Percentiles rank a stretch among this genome's conserved stretches.
These are phyloP conservation scores for Annona cherimola DNA, from an alignment of 164 flowering plant species.

Conservation along the genomic window DNA sequence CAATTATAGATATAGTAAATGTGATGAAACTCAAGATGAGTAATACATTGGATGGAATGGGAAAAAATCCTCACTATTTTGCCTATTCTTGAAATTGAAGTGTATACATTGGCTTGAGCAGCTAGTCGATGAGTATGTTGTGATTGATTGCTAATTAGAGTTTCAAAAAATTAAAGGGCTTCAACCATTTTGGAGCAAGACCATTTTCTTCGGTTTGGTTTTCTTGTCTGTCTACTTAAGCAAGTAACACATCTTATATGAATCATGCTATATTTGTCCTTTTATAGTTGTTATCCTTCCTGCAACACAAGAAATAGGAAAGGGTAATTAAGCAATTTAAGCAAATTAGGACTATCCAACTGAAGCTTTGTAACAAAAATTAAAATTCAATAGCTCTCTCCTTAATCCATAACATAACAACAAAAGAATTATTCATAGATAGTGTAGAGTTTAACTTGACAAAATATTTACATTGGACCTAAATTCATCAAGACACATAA, in stretches of 20 bases:
- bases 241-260: slow-evolving; percentile 81
- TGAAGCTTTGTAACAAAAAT: no score
- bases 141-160: slow-evolving; percentile 58
- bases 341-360: no score
- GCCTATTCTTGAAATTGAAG: slow-evolving; percentile 30
- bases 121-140: slow-evolving; percentile 72
- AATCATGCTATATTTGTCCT: slow-evolving; percentile 87
- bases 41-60: no score
- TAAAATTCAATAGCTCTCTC: no score
- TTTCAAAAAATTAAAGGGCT: slow-evolving; percentile 84
- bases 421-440: no score
- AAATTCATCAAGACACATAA: no score
- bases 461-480: no score
- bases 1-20: no score
- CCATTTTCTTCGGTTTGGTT: slow-evolving; percentile 51
- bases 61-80: slow-evolving; percentile 9
- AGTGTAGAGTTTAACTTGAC: no score
- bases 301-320: slow-evolving; percentile 23
- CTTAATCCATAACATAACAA: no score
- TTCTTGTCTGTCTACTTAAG: slow-evolving; percentile 89
- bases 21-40: no score
- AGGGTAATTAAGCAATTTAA: no score
- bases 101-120: slow-evolving; percentile 67
- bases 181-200: slow-evolving; percentile 97
- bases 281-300: slow-evolving; percentile 82